Percentiles rank a stretch among this genome's conserved stretches.
Conservation (phyloP, 2,329 filamentous ascomycete species). For the Pyrenochaeta sp. region DNA sequence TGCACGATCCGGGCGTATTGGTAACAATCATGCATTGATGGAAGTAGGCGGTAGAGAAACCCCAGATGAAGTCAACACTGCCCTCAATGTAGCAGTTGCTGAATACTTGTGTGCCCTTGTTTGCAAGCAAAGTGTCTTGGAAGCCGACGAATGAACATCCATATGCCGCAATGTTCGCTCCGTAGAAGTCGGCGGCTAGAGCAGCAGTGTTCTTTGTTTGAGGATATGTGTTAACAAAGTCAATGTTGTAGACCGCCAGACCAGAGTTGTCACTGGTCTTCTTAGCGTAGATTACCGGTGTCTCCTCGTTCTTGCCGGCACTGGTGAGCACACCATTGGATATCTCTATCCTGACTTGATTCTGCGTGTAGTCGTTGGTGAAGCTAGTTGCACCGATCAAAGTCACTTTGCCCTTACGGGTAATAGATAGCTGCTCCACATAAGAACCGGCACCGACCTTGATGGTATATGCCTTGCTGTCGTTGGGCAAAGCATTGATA, state of each 20-base stretch:
- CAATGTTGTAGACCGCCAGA: constrained; percentile 38
- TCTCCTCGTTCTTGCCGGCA: constrained; percentile 53
- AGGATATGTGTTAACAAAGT: constrained; percentile 52
- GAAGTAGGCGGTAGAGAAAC: constrained; percentile 60
- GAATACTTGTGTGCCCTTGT: constrained; percentile 63
- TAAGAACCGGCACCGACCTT: constrained; percentile 54
- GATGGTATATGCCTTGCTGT: constrained; percentile 53
- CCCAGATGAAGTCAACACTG: constrained; percentile 66
- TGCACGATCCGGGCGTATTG: constrained; percentile 31
- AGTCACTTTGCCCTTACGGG: constrained; percentile 54
- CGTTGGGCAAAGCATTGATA: constrained; percentile 54
- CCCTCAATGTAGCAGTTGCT: constrained; percentile 64
- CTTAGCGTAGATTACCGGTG: constrained; percentile 57
- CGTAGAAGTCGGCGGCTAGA: constrained; percentile 59
- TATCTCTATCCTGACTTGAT: constrained; percentile 51
- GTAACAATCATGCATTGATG: constrained; percentile 51
- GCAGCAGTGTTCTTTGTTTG: constrained; percentile 44
- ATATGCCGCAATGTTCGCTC: constrained; percentile 62
- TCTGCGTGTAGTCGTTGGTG: constrained; percentile 47
- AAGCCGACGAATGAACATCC: constrained; percentile 62
- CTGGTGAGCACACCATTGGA: constrained; percentile 53
- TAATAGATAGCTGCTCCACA: constrained; percentile 53
- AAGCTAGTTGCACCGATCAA: constrained; percentile 47
- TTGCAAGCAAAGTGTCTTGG: constrained; percentile 59
- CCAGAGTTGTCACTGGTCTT: constrained; percentile 42